Evolutionary conservation across 108 stramenopile genomes (phyloP).

Genomic region (Nitzschia putrida): DNA sequence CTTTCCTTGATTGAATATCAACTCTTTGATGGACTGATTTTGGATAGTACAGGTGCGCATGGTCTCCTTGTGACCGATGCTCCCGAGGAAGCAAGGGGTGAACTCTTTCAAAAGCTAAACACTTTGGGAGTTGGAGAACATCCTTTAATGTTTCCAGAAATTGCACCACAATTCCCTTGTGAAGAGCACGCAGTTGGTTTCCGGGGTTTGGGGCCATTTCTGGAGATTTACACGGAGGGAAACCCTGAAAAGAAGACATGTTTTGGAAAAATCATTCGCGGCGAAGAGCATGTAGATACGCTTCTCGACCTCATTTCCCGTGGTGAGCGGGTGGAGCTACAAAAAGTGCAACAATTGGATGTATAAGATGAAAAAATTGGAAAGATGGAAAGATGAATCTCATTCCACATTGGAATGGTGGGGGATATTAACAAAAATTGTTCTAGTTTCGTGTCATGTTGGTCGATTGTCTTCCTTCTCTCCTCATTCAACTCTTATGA

Average conservation of each 20-base stretch:
- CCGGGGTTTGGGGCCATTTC: conserved; percentile 5
- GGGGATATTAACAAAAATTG: too few species aligned
- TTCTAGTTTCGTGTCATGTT: too few species aligned
- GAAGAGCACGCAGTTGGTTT: conserved; percentile 5
- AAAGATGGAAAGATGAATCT: background rate
- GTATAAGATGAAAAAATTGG: background rate
- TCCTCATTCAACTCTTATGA: too few species aligned
- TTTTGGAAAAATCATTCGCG: conserved; percentile 12
- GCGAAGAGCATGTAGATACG: background rate
- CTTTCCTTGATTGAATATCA: conserved; percentile 16
- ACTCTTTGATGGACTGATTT: conserved; percentile 21
- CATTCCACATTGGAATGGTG: too few species aligned
- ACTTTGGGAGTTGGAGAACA: conserved; percentile 5
- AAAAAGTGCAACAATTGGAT: background rate
- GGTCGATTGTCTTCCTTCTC: too few species aligned
- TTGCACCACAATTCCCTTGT: conserved; percentile 13
- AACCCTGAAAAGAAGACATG: background rate
- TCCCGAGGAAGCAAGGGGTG: background rate
- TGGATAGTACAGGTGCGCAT: background rate
- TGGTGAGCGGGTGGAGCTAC: background rate
- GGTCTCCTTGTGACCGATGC: background rate
- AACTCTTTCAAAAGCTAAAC: background rate
- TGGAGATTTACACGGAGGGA: conserved; percentile 5
- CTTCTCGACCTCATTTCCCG: background rate
- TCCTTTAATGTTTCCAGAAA: conserved; percentile 11